phyloP scores from a whole-genome alignment of 306 rosid genomes.

The Astragalus glycyphyllos region DNA sequence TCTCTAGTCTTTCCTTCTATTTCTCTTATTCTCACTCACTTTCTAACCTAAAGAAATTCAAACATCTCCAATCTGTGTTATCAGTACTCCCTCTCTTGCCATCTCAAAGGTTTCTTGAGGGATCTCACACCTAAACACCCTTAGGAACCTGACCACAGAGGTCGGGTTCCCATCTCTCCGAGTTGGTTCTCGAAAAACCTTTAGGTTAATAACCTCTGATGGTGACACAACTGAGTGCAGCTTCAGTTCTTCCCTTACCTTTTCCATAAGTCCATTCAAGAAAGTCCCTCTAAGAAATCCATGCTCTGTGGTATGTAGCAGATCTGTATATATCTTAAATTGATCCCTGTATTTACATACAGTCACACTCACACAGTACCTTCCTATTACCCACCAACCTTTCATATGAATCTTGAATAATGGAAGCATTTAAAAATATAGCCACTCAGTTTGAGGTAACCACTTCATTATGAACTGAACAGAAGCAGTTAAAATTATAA shows the following conservation, averaged over 20 bases:
- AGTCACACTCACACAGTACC: no score
- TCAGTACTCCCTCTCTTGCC: no score
- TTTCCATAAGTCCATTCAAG: neutral
- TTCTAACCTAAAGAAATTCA: neutral
- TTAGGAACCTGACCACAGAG: no score
- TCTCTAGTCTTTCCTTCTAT: neutral
- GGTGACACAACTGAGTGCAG: no score
- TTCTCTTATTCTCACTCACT: neutral
- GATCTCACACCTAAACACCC: no score
- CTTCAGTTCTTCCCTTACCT: no score
- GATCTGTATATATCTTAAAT: neutral
- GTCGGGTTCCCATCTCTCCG: no score
- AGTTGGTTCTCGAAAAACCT: no score
- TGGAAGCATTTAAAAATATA: neutral
- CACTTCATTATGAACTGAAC: neutral
- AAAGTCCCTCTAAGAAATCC: neutral
- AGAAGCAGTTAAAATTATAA: constrained; percentile 12
- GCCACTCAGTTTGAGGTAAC: neutral
- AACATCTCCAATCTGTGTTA: no score
- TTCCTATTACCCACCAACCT: neutral
- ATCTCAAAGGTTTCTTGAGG: no score
- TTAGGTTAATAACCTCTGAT: no score
- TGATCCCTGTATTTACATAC: neutral
- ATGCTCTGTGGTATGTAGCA: neutral
- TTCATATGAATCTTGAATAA: neutral